Evolutionary conservation across 164 flowering plant genomes (phyloP).

Genomic region (Cinnamomum micranthum): DNA sequence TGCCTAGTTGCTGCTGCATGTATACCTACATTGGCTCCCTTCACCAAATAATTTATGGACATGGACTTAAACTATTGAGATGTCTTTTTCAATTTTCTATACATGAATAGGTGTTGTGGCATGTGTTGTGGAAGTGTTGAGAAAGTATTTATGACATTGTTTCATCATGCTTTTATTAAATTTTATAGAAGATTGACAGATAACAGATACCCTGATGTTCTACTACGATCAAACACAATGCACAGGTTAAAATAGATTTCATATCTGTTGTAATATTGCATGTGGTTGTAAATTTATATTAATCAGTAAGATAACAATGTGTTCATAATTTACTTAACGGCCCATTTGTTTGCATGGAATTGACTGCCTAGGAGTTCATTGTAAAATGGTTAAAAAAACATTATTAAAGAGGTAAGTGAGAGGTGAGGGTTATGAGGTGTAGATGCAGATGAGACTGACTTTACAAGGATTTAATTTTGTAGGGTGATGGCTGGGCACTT

Average conservation of each 20-base stretch:
- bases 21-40: neutral
- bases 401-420: too few relatives aligned
- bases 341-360: neutral
- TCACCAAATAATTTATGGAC: neutral
- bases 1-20: neutral
- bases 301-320: too few relatives aligned
- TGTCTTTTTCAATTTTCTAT: neutral
- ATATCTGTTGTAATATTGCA: neutral
- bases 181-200: neutral
- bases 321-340: too few relatives aligned
- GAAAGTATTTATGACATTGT: too few relatives aligned
- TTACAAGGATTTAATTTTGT: neutral
- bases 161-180: too few relatives aligned
- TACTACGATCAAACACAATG: neutral
- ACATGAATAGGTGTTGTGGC: neutral
- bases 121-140: too few relatives aligned
- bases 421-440: too few relatives aligned
- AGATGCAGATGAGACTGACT: neutral
- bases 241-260: neutral
- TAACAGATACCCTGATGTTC: neutral
- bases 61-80: neutral
- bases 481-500: too few relatives aligned
- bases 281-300: neutral
- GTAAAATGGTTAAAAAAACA: too few relatives aligned
- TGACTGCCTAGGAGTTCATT: neutral